Base-by-base conservation (phyloP, 2,329 filamentous ascomycete species). In the Lachnellula subtilissima region DNA sequence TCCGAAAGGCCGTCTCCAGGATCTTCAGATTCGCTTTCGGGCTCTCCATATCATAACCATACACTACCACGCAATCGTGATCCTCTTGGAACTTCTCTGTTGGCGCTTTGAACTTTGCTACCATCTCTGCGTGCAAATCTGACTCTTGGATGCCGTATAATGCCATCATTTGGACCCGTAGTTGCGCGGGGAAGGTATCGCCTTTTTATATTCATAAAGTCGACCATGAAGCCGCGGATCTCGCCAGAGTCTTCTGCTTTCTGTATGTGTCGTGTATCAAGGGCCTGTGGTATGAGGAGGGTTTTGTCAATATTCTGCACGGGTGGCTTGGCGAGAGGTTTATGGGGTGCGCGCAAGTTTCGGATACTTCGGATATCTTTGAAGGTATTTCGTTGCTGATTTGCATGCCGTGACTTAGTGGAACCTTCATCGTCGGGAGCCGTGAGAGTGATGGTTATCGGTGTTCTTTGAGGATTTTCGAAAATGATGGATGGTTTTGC, bases 361-460 rank as follows among this genome's bases (percentile, higher is more conserved):
- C 47, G 25, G 17, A 37, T 35, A 37, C n/a, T 36, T 28, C 28
- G 47, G 15, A 22, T 49, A 9, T n/a, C 47, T 12, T 32, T 32
- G 23, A 37, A 49, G 4, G 47, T 7, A 23, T 49, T 49, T 35
- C n/a, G n/a, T n/a, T 35, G 35, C 2, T 7, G 37, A 2, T 15
- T 40, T 40, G 37, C n/a, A 5, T 42, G 7, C 22, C 36, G 52
- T 14, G 32, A 17, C 5, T 14, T 8, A 5, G 28, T 17, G 5
- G 55, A 51, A 35, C 49, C 11, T 14, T 25, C 47, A 19, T 57
- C 53, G 9, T 57, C 54, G 11, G 64, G 63, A 23, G 62, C 59
- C 15, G 64, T 66, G 42, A 66, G 53, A n/a, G 64, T 59, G 32
- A 67, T 66, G 19, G 53, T 62, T 19, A 67, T 55, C 8, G 63